These are phyloP conservation scores for Kluyveromyces aestuarii DNA, from an alignment of 805 yeast species.

Conservation along the genomic window DNA sequence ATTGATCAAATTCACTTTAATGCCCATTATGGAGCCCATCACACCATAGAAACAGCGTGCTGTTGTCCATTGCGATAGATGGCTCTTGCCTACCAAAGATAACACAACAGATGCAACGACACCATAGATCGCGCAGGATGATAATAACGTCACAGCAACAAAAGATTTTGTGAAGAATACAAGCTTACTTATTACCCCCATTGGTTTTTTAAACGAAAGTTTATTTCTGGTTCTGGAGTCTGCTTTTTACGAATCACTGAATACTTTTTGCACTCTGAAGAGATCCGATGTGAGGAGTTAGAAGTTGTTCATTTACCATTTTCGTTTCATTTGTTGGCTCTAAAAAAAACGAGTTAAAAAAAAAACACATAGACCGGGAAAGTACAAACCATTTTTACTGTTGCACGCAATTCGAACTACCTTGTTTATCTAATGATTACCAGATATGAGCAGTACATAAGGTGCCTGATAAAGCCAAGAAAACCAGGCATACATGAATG, in stretches of 20 bases:
- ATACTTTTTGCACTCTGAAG: too few relatives aligned
- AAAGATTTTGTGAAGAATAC: constrained; percentile 50
- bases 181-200: constrained; percentile 25
- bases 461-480: not conserved
- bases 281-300: too few relatives aligned
- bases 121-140: constrained; percentile 64
- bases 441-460: too few relatives aligned
- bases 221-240: too few relatives aligned
- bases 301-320: too few relatives aligned
- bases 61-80: constrained; percentile 80
- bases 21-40: constrained; percentile 55
- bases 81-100: constrained; percentile 61
- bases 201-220: not conserved
- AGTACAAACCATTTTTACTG: too few relatives aligned
- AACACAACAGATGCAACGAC: constrained; percentile 64
- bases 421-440: not conserved
- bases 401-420: too few relatives aligned
- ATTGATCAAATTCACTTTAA: constrained; percentile 60
- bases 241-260: too few relatives aligned
- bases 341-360: too few relatives aligned
- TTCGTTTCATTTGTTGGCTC: too few relatives aligned
- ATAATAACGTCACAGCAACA: constrained; percentile 43
- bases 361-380: too few relatives aligned
- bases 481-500: constrained; percentile 5
- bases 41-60: constrained; percentile 71